phyloP scores from a whole-genome alignment of 2,329 filamentous ascomycete species.

The Taxawa tesnikishii region DNA sequence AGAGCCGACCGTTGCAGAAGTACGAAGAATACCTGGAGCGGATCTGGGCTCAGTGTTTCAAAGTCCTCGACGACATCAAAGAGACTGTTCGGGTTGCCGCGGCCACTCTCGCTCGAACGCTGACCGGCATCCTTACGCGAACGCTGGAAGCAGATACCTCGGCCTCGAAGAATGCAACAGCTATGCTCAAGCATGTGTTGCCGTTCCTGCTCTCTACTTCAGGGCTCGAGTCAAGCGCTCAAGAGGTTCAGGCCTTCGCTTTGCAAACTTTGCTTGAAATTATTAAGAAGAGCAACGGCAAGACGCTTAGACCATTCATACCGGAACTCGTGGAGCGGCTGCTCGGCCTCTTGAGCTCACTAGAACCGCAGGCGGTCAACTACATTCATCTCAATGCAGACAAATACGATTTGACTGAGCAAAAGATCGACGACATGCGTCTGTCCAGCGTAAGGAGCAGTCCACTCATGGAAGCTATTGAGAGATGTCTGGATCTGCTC shows the following conservation, averaged over 20 bases:
- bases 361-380: constrained; percentile 83
- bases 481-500: constrained; percentile 73
- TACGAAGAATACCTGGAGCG: constrained; percentile 77
- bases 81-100: constrained; percentile 74
- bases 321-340: constrained; percentile 71
- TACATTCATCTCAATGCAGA: constrained; percentile 83
- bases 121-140: constrained; percentile 76
- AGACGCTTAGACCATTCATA: constrained; percentile 66
- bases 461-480: constrained; percentile 84
- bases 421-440: constrained; percentile 80
- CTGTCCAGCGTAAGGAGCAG: constrained; percentile 72
- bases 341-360: constrained; percentile 68
- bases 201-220: constrained; percentile 84
- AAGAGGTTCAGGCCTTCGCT: constrained; percentile 78
- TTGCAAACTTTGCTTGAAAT: constrained; percentile 73
- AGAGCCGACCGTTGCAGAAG: constrained; percentile 53
- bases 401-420: constrained; percentile 71
- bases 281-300: constrained; percentile 73
- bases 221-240: constrained; percentile 75
- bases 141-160: constrained; percentile 69
- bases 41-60: constrained; percentile 78
- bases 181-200: constrained; percentile 75
- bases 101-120: constrained; percentile 64
- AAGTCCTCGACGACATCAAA: constrained; percentile 93
- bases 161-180: constrained; percentile 52